Evolutionary conservation across 371 early-diverging fungal species (phyloP), one percentile per base, ranked within the genome.

Genomic region (Mortierella sp.): DNA sequence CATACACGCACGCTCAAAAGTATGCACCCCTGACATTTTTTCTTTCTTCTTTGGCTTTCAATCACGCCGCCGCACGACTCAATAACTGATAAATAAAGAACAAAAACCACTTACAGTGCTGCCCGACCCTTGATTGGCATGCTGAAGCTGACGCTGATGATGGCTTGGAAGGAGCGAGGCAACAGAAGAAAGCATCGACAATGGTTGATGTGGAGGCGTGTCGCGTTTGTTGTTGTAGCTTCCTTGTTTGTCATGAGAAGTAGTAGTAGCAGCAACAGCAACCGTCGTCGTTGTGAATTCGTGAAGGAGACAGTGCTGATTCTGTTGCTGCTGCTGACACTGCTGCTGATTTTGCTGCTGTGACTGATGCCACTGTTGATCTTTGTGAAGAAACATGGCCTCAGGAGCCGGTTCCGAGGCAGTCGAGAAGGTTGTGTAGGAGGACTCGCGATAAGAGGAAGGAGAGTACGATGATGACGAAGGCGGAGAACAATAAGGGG

Each of bases 121-220:
- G 68, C 24, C 38, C 16, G 38, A 34, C 38, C 11, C 68, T 34
- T 65, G 68, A 24, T 38, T 10, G 68, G 24, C 42, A 65, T 34
- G 21, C 68, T 65, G 68, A 16, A 14, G 34, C 24, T 65, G 42
- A 38, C 42, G 42, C 42, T 38, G 42, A 38, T 38, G 42, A 24
- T 38, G 42, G 10, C 34, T 65, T 19, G 68, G 68, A 34, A 65
- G 68, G 24, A 65, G 68, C 2, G 68, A 65, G 19, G 68, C 68
- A 38, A 65, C 42, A 38, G 68, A 65, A 9, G 68, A 65, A 21
- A 65, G 68, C 42, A 65, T 65, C 24, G 68, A 65, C 38, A 65
- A 65, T 65, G 68, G 68, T 24, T 65, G 68, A 21, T 65, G 68
- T 9, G 68, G 68, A 65, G 68, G 42, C 10, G 42, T 38, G 42